Conservation (phyloP, 2,329 filamentous ascomycete genomes). For the Alternaria sp. region DNA sequence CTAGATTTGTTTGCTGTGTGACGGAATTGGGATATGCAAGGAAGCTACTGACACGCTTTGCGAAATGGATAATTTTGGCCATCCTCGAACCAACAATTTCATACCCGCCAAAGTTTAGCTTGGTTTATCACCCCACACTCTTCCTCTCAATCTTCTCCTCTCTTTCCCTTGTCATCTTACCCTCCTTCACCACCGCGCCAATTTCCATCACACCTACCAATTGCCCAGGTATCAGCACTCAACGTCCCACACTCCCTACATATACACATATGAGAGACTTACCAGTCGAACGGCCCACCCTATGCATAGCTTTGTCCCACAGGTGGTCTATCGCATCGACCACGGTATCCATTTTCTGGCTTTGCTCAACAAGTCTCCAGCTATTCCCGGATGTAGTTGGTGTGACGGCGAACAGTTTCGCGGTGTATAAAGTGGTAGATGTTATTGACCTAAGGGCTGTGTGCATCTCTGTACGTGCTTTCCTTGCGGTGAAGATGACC, state of each 20-base stretch:
- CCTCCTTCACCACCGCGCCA: background rate
- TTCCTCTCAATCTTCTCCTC: background rate
- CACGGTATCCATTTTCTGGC: background rate
- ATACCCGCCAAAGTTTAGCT: background rate
- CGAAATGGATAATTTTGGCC: background rate
- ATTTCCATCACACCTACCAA: background rate
- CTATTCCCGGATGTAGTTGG: background rate
- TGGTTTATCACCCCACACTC: background rate
- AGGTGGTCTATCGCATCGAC: conserved; percentile 10
- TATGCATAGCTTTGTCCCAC: conserved; percentile 3
- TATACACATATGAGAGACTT: background rate
- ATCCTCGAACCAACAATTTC: background rate
- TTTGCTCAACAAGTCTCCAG: background rate
- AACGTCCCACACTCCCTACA: background rate
- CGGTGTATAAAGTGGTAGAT: background rate
- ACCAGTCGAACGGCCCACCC: background rate
- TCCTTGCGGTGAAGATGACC: background rate
- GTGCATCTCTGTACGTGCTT: background rate
- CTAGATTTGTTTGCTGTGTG: background rate
- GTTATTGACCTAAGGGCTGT: background rate
- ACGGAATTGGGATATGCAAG: background rate
- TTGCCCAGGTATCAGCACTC: background rate
- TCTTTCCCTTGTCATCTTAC: fast-evolving
- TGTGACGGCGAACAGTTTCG: background rate
- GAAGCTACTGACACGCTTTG: background rate